Evolutionary conservation across 768 basidiomycete genomes (phyloP).

Genomic region (Tremella mesenterica): DNA sequence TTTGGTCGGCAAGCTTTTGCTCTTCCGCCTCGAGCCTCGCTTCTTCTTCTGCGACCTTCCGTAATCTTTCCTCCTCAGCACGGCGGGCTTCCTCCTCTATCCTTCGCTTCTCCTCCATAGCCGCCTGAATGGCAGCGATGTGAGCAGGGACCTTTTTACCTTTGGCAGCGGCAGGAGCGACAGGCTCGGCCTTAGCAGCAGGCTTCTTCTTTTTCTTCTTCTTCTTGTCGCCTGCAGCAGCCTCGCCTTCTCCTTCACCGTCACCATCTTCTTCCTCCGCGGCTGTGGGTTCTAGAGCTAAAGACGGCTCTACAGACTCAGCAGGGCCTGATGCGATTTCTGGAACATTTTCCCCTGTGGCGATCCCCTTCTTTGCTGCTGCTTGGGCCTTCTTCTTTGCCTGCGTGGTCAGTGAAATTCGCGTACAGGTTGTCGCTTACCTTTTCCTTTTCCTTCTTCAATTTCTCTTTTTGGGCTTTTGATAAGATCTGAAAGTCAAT

Average conservation of each 20-base stretch:
- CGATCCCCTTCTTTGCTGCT: constrained; percentile 60
- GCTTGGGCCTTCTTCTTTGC: constrained; percentile 92
- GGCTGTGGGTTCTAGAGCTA: constrained; percentile 34
- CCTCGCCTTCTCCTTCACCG: constrained; percentile 52
- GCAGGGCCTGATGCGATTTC: neutral
- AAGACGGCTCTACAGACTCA: constrained; percentile 13
- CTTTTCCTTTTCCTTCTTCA: constrained; percentile 97
- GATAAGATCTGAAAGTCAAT: constrained; percentile 55
- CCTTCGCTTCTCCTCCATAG: constrained; percentile 86
- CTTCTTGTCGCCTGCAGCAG: constrained; percentile 76
- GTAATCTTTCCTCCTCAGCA: constrained; percentile 64
- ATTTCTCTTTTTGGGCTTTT: constrained; percentile 91
- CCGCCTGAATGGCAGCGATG: constrained; percentile 71
- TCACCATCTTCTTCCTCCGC: constrained; percentile 60
- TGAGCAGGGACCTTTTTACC: constrained; percentile 48
- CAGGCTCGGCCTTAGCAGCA: constrained; percentile 39
- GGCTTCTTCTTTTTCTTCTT: constrained; percentile 69
- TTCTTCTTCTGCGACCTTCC: constrained; percentile 82
- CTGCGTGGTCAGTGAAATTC: constrained; percentile 46
- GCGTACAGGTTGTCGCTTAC: constrained; percentile 43
- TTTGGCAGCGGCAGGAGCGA: constrained; percentile 53
- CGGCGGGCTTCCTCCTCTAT: constrained; percentile 72
- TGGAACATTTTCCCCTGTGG: neutral
- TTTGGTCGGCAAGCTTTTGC: constrained; percentile 61
- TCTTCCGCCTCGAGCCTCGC: constrained; percentile 62